A percentile compares a stretch with the other conserved stretches of the same genome.
phyloP scores from a whole-genome alignment of 805 yeast genomes.

The Starmerella vaccinii region DNA sequence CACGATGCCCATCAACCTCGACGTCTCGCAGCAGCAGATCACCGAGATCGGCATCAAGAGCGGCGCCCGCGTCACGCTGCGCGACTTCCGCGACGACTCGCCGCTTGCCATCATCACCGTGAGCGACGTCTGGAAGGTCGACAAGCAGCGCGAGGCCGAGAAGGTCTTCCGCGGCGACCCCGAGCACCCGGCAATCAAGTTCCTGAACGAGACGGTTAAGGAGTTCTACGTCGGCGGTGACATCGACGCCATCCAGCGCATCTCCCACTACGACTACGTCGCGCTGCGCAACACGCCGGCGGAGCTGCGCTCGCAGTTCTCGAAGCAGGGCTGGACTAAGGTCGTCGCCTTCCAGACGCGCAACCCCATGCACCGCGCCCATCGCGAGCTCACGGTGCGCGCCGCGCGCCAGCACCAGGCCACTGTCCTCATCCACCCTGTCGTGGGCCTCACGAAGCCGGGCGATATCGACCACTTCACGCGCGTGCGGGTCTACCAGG shows the following conservation, averaged over 20 bases:
- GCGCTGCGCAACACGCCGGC: conserved; percentile 83
- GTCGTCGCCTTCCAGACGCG: conserved; percentile 97
- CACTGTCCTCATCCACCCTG: conserved; percentile 86
- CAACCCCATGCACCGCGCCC: conserved; percentile 98
- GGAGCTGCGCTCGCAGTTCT: conserved; percentile 77
- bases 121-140: conserved; percentile 68
- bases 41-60: conserved; percentile 33
- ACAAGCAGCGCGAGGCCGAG: conserved; percentile 69
- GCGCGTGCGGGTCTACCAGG: conserved; percentile 89
- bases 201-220: conserved; percentile 62
- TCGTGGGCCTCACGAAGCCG: conserved; percentile 92
- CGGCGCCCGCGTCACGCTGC: conserved; percentile 59
- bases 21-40: conserved; percentile 48
- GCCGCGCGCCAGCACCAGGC: conserved; percentile 92
- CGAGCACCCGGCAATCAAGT: conserved; percentile 86
- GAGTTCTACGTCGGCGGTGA: conserved; percentile 84
- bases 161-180: conserved; percentile 93
- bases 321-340: conserved; percentile 69
- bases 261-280: conserved; percentile 83
- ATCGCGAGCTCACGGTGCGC: conserved; percentile 87
- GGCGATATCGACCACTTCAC: conserved; percentile 98
- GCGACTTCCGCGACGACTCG: conserved; percentile 71
- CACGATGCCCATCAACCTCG: conserved; percentile 89
- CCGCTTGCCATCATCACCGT: conserved; percentile 75
- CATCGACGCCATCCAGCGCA: conserved; percentile 70